Base-by-base conservation (phyloP, 176 grass and related monocot genomes). In the Carex myosuroides region DNA sequence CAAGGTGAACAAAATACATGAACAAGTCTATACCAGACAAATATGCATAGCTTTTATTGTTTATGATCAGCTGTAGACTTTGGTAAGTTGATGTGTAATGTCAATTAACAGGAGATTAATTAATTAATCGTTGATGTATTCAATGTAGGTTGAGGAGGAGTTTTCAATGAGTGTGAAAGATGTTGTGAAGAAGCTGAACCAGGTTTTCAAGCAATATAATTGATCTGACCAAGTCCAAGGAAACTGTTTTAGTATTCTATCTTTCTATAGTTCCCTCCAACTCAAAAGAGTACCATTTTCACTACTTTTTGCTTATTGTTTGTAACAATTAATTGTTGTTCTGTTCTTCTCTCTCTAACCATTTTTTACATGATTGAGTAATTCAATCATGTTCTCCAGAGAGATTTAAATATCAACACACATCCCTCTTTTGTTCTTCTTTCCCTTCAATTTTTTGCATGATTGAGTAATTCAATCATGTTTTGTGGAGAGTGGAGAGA, bases 181-280 rank as follows among this genome's bases (percentile, higher is more conserved):
- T 86, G 63, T 98, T 16, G 95, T 98, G 62, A 93, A 87, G 88
- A 98, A 92, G 82, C 82, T 98, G 83, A 93, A 87, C 77, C 91
- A 90, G 55, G 86, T 86, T 32, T 90, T 95, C 88, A 93, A 92
- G 71, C 56, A 86, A 39, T 39, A 39, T 6, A 39, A 75, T 95
- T 88, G 42, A 53, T 17, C 55, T 90, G 91, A 94, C 80, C 57
- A 71, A 83, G 32, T 70, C 70, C 84, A 70, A 78, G 46, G 46
- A 50, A 50, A 50, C 46, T 50, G 46, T 50, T 12, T 50, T 50
- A 50, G 9, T 50, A 50, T 50, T 50, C 9, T 50, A 50, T 50
- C 11, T 50, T 50, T 50, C 75, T 83, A 56, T 74, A 90, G 72
- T 86, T 57, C 83, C 59, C 63, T 79, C 67, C 54, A 37, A 53